Evolutionary conservation across 2,329 filamentous ascomycete genomes (phyloP), one percentile per base, ranked within the genome.

Genomic region (Paramyrothecium sp.): DNA sequence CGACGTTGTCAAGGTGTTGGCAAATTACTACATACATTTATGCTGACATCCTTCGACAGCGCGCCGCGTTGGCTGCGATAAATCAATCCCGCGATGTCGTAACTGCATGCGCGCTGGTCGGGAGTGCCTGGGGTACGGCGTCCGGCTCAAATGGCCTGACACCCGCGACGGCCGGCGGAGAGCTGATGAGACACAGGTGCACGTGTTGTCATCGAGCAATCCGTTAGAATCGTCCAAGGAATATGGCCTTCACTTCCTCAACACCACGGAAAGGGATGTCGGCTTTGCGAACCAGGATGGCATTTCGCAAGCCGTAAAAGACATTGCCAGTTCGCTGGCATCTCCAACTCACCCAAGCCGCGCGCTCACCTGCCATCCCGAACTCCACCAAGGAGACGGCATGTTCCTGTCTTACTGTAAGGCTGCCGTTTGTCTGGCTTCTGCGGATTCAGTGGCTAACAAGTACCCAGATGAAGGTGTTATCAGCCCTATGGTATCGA

Each of bases 51-150:
- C 20, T 20, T 19, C 8, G 1, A 20, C 26, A 80, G 78, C 72
- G 59, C 76, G 77, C 56, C 80, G 80, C 63, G 75, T 80, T 57
- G 77, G 77, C 49, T 80, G 78, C 59, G 78, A 81, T 64, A 73
- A 73, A 54, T 66, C 68, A 16, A 66, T 74, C 22, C 78, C 78
- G 3, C 61, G 64, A 21, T 81, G 78, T 66, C 68, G 72, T 51
- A 79, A 79, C 62, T 81, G 78, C 60, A 66, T 68, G 16, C 70
- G 73, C 21, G 75, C 77, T 2, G 71, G 72, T 19, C 71, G 78
- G 58, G 56, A 68, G 57, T 81, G 78, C 61, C 58, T 73, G 55
- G 77, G 78, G 47, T 81, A 80, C 60, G 75, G 72, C 4, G 65
- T 80, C 44, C 76, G 77, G 46, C 73, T 81, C 4, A 70, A 74